Percentiles rank a stretch among this genome's conserved stretches.
phyloP scores from a whole-genome alignment of 495 filamentous ascomycete species.

The Beverwykella pulmonaria region DNA sequence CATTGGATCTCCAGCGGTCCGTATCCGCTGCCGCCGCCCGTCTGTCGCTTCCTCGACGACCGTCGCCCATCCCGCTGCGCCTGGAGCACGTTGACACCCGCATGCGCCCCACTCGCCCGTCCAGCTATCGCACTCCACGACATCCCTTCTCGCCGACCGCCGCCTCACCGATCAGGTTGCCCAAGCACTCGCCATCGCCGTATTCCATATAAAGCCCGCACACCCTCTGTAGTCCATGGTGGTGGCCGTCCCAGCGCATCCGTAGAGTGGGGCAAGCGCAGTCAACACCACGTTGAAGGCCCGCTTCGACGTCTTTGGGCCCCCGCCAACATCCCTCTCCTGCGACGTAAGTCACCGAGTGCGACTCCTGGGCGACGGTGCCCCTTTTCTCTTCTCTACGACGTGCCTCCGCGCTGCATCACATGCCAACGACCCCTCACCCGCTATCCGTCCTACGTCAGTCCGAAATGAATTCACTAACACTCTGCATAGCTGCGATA shows the following conservation, averaged over 20 bases:
- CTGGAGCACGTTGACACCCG: background rate
- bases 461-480: background rate
- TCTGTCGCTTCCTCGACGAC: conserved; percentile 11
- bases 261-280: conserved; percentile 20
- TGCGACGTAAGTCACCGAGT: background rate
- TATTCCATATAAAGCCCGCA: background rate
- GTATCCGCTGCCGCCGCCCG: background rate
- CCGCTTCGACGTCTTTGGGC: background rate
- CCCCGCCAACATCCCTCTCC: background rate
- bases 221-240: conserved; percentile 16
- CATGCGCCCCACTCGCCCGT: conserved; percentile 11
- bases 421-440: conserved; percentile 24
- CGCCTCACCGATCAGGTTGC: conserved; percentile 13
- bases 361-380: background rate
- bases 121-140: conserved; percentile 20
- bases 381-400: background rate
- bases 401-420: background rate
- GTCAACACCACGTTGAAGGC: conserved; percentile 8
- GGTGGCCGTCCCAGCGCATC: conserved; percentile 13
- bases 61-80: background rate
- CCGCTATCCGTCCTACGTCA: background rate
- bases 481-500: background rate
- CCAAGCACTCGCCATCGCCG: background rate
- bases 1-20: background rate
- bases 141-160: background rate